Conservation (phyloP, 2,329 filamentous ascomycete species). For the Aspergillus pseudoviridinutans region DNA sequence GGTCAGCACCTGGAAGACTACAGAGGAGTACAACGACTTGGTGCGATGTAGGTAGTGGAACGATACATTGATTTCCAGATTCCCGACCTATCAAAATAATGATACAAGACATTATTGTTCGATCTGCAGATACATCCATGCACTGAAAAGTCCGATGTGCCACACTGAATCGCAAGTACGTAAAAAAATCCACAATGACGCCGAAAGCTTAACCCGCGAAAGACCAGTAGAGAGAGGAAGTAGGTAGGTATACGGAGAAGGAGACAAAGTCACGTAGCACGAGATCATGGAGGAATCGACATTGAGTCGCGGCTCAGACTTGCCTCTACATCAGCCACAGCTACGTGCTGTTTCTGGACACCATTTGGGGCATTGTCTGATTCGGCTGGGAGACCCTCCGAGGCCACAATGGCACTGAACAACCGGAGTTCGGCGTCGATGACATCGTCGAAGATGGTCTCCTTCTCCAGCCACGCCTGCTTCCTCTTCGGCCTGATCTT, state of each 20-base stretch:
- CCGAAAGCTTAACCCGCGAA: background rate
- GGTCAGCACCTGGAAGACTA: too few relatives aligned
- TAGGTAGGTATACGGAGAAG: background rate
- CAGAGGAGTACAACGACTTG: background rate
- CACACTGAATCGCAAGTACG: background rate
- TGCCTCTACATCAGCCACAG: background rate
- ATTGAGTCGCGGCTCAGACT: conserved; percentile 7
- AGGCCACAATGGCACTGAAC: conserved; percentile 27
- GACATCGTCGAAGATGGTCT: conserved; percentile 41
- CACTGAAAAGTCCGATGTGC: background rate
- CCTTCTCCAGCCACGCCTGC: conserved; percentile 40
- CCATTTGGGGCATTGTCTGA: conserved; percentile 14
- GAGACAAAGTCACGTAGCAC: background rate
- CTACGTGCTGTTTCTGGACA: conserved; percentile 11
- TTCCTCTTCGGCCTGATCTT: conserved; percentile 35
- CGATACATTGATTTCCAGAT: background rate
- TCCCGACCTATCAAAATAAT: background rate
- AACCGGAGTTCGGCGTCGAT: conserved; percentile 39
- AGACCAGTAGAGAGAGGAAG: background rate
- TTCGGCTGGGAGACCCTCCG: conserved; percentile 3
- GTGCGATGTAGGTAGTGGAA: background rate
- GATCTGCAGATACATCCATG: background rate
- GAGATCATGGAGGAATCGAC: conserved; percentile 8
- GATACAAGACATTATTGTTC: background rate
- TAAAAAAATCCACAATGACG: background rate